Conservation (phyloP, 164 flowering plant genomes). For the Piper betle region DNA sequence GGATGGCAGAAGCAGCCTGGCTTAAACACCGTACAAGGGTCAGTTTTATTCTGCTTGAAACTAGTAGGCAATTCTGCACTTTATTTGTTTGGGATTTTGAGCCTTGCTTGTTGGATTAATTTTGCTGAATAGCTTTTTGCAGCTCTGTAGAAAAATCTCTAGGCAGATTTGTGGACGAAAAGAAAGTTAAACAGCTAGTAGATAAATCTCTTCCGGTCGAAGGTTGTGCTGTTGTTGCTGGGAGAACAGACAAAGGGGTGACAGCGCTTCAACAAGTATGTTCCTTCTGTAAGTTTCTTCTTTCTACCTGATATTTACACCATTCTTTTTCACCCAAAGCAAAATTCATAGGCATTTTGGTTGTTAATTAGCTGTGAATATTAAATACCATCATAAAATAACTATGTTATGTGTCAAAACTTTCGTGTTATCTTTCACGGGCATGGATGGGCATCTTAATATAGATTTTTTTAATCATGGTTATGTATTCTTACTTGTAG, state of each 20-base stretch:
- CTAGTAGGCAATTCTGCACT: neutral
- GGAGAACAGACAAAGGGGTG: slow-evolving; percentile 97
- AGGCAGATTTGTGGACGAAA: slow-evolving; percentile 80
- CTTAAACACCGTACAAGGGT: slow-evolving; percentile 85
- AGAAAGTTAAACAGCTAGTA: slow-evolving; percentile 47
- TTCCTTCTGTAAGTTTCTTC: slow-evolving; percentile 50
- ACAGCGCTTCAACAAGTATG: slow-evolving; percentile 88
- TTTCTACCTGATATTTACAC: neutral
- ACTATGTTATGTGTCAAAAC: no score
- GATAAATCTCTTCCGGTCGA: slow-evolving; percentile 67
- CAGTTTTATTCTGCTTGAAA: slow-evolving; percentile 6
- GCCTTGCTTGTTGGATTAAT: neutral
- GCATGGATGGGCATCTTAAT: no score
- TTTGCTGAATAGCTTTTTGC: neutral
- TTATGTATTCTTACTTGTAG: no score
- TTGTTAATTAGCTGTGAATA: no score
- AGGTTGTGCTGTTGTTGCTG: slow-evolving; percentile 67
- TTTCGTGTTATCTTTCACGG: no score
- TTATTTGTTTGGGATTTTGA: neutral
- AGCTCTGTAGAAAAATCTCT: slow-evolving; percentile 62
- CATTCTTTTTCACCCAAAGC: neutral
- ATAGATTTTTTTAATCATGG: no score
- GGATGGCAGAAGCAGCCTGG: slow-evolving; percentile 99
- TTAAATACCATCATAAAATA: no score
- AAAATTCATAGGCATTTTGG: no score